These are phyloP conservation scores for Cutaneotrichosporon sp. DNA, from an alignment of 1,284 basidiomycete species.

Conservation along the genomic window DNA sequence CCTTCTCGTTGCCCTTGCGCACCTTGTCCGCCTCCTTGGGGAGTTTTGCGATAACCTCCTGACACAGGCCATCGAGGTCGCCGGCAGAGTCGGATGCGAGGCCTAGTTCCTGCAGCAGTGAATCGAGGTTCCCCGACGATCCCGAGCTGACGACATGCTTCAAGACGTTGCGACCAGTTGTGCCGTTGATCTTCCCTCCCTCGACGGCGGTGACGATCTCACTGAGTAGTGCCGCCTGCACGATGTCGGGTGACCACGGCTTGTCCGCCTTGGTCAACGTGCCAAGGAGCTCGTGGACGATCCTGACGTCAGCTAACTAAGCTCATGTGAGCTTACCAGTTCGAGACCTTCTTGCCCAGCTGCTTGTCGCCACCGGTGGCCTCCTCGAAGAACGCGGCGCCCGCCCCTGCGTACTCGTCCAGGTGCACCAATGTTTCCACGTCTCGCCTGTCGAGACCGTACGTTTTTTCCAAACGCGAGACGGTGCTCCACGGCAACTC, in stretches of 20 bases:
- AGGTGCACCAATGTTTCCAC: conserved; percentile 73
- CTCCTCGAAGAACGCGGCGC: conserved; percentile 71
- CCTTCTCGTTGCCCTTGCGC: conserved; percentile 71
- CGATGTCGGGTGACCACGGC: conserved; percentile 63
- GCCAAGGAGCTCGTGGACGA: conserved; percentile 80
- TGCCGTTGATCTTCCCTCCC: conserved; percentile 66
- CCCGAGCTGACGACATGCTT: conserved; percentile 61
- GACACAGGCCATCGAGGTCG: conserved; percentile 60
- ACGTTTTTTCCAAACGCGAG: conserved; percentile 59
- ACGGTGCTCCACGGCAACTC: conserved; percentile 72
- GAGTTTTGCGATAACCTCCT: conserved; percentile 63
- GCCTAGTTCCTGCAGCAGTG: conserved; percentile 54
- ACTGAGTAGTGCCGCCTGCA: conserved; percentile 67
- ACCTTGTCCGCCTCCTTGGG: conserved; percentile 71
- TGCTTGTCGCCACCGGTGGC: conserved; percentile 49
- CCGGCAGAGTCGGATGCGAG: conserved; percentile 36
- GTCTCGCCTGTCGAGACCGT: conserved; percentile 65
- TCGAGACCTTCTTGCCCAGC: conserved; percentile 66
- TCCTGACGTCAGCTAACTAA: conserved; percentile 58
- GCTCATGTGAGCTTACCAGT: conserved; percentile 63
- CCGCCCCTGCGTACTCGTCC: conserved; percentile 59
- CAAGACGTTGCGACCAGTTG: conserved; percentile 47
- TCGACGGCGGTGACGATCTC: conserved; percentile 76
- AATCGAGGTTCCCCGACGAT: conserved; percentile 32
- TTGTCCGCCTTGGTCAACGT: conserved; percentile 65